phyloP scores from a whole-genome alignment of 1,284 basidiomycete species.

The Ganoderma leucocontextum region DNA sequence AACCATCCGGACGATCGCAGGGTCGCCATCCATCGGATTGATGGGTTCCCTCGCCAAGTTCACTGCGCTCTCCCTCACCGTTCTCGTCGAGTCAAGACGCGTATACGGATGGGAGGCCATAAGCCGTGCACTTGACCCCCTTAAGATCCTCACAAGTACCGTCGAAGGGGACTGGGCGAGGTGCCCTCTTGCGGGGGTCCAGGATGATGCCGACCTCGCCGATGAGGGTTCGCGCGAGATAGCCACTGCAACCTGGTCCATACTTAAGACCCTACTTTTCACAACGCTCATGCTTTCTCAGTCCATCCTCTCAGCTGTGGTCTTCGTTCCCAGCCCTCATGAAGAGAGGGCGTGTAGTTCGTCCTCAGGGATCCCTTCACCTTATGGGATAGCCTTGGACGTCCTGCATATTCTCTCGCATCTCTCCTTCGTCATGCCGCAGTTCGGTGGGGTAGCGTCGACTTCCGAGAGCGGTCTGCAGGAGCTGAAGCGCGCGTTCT shows the following conservation, averaged over 20 bases:
- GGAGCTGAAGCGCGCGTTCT: slow-evolving; percentile 75
- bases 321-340: slow-evolving; percentile 55
- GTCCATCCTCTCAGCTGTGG: slow-evolving; percentile 59
- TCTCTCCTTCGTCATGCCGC: slow-evolving; percentile 74
- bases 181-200: slow-evolving; percentile 50
- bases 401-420: slow-evolving; percentile 63
- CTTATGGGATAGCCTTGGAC: slow-evolving; percentile 56
- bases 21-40: slow-evolving; percentile 55
- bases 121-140: slow-evolving; percentile 48
- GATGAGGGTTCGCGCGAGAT: slow-evolving; percentile 53
- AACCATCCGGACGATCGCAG: slow-evolving; percentile 47
- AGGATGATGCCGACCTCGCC: slow-evolving; percentile 37
- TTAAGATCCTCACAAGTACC: slow-evolving; percentile 48
- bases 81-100: slow-evolving; percentile 57
- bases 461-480: slow-evolving; percentile 58
- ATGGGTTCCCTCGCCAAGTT: slow-evolving; percentile 63
- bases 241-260: slow-evolving; percentile 61
- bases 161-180: slow-evolving; percentile 64
- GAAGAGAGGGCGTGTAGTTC: slow-evolving; percentile 14
- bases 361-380: slow-evolving; percentile 39
- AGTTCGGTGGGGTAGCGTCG: slow-evolving; percentile 75
- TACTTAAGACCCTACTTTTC: slow-evolving; percentile 76
- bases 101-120: slow-evolving; percentile 55
- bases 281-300: slow-evolving; percentile 73
- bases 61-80: slow-evolving; percentile 53